Percentiles rank a stretch among this genome's conserved stretches.
Conservation (phyloP, 371 early-diverging fungal genomes). For the Nosema bombycis region DNA sequence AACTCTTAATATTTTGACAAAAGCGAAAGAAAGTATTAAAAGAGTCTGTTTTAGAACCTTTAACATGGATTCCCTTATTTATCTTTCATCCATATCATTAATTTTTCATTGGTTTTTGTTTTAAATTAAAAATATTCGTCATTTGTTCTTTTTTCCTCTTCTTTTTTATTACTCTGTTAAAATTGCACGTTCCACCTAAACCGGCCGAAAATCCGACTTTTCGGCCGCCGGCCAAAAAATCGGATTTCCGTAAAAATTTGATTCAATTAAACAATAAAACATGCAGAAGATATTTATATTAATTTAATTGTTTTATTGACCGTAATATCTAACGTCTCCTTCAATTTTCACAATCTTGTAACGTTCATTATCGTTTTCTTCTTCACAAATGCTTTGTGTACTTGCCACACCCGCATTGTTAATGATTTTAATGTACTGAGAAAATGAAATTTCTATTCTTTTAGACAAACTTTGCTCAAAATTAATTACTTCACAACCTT, state of each 20-base stretch:
- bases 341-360: not conserved
- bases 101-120: too few relatives aligned
- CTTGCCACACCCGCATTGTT: not conserved
- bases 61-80: too few relatives aligned
- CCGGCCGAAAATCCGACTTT: too few relatives aligned
- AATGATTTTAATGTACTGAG: conserved; percentile 8
- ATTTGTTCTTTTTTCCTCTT: too few relatives aligned
- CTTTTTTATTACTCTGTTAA: too few relatives aligned
- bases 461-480: conserved; percentile 13
- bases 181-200: too few relatives aligned
- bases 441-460: conserved; percentile 20
- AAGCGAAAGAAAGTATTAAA: too few relatives aligned
- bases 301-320: conserved; percentile 1
- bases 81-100: too few relatives aligned
- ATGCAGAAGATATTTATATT: not conserved
- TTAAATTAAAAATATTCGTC: too few relatives aligned
- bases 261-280: conserved; percentile 2
- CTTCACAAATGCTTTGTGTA: not conserved
- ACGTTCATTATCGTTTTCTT: not conserved
- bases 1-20: too few relatives aligned
- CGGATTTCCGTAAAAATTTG: not conserved
- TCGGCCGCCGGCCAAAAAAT: too few relatives aligned
- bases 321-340: not conserved
- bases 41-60: too few relatives aligned
- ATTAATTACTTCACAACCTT: conserved; percentile 33